These are phyloP conservation scores for Amyloporia xantha DNA, from an alignment of 768 basidiomycete species.

Conservation along the genomic window DNA sequence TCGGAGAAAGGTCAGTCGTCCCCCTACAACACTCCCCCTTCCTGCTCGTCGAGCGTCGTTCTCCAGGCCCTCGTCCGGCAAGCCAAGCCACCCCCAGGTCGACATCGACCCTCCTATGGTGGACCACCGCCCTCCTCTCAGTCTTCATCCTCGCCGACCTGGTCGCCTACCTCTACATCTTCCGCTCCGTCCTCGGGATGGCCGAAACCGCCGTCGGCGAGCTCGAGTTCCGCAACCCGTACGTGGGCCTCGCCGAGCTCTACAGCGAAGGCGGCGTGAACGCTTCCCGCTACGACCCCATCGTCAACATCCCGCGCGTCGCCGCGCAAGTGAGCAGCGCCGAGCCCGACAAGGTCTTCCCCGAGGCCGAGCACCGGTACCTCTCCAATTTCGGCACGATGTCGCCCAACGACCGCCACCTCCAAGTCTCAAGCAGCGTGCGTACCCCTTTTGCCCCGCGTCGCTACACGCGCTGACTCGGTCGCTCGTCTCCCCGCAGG, in stretches of 20 bases:
- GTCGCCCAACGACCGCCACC: constrained; percentile 16
- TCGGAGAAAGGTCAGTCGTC: constrained; percentile 4
- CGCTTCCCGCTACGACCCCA: constrained; percentile 14
- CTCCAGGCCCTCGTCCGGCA: not conserved
- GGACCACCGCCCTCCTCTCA: constrained; percentile 3
- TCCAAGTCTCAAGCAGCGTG: constrained; percentile 15
- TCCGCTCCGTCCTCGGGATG: constrained; percentile 4
- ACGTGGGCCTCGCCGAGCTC: constrained; percentile 21
- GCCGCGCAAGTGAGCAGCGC: constrained; percentile 16
- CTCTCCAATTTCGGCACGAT: constrained; percentile 16
- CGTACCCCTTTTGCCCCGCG: no score
- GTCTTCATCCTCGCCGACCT: constrained; percentile 13
- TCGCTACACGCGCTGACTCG: no score
- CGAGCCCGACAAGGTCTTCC: constrained; percentile 15
- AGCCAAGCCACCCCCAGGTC: not conserved
- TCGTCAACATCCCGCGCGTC: constrained; percentile 16
- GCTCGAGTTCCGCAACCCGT: constrained; percentile 16
- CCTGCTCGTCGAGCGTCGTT: not conserved
- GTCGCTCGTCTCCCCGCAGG: no score
- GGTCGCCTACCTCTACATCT: constrained; percentile 11
- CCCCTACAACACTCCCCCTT: not conserved
- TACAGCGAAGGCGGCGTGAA: constrained; percentile 15
- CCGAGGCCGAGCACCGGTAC: constrained; percentile 16
- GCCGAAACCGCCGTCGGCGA: not conserved
- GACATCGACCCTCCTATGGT: not conserved